Percentiles rank a stretch among this genome's conserved stretches.
These are phyloP conservation scores for Boletus patriciae DNA, from an alignment of 768 basidiomycete genomes.

Conservation along the genomic window DNA sequence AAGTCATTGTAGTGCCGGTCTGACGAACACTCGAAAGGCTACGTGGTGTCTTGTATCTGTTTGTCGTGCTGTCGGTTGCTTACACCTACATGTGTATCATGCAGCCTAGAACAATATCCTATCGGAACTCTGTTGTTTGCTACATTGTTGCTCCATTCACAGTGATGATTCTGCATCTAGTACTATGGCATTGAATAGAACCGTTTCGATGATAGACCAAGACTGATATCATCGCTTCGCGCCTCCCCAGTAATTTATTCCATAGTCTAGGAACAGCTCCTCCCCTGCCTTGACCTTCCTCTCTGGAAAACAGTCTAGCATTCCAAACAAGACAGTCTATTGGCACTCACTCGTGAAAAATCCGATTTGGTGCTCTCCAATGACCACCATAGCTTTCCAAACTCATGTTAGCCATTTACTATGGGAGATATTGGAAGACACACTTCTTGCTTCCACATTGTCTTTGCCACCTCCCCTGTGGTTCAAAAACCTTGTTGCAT, in stretches of 20 bases:
- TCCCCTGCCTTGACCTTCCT: constrained; percentile 30
- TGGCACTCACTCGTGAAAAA: constrained; percentile 37
- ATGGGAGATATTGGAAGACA: constrained; percentile 1
- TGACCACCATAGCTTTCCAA: constrained; percentile 29
- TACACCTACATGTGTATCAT: not conserved
- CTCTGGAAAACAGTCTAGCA: constrained; percentile 10
- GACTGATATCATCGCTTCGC: too few relatives aligned
- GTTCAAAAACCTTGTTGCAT: constrained; percentile 48
- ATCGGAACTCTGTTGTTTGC: not conserved
- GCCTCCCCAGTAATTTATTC: constrained; percentile 26
- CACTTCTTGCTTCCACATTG: constrained; percentile 30
- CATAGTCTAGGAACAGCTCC: constrained; percentile 41
- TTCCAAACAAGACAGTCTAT: not conserved
- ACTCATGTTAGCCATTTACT: not conserved
- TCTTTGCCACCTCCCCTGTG: constrained; percentile 18
- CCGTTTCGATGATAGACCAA: too few relatives aligned
- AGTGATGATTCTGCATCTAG: too few relatives aligned
- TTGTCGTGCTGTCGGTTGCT: not conserved
- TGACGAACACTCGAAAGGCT: not conserved
- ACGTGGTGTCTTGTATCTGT: not conserved
- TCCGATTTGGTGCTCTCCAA: constrained; percentile 37
- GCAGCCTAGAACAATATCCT: not conserved
- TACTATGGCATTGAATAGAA: too few relatives aligned
- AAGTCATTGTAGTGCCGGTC: constrained; percentile 38
- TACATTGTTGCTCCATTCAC: not conserved